phyloP scores from a whole-genome alignment of 2,329 filamentous ascomycete genomes.

The Cladobotryum protrusum region DNA sequence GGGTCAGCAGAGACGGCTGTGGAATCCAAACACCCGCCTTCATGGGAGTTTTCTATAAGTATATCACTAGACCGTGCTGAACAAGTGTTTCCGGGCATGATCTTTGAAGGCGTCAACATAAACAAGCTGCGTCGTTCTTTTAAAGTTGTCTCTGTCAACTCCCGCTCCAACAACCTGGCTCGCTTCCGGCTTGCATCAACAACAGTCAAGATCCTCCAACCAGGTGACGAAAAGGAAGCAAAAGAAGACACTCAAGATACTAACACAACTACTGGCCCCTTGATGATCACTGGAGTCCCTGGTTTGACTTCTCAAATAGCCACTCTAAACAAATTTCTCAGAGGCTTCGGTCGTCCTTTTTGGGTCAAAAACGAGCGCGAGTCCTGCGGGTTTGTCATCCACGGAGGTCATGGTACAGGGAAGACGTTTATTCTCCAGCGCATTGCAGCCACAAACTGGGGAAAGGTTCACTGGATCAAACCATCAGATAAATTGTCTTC shows the following conservation, averaged over 20 bases:
- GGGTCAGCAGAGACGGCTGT: slow-evolving; percentile 2
- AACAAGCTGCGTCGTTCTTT: slow-evolving; percentile 40
- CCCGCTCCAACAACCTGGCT: slow-evolving; percentile 37
- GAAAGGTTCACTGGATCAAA: slow-evolving; percentile 57
- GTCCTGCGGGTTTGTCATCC: slow-evolving; percentile 61
- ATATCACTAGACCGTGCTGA: slow-evolving; percentile 51
- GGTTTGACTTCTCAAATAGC: slow-evolving; percentile 60
- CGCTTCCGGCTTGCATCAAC: slow-evolving; percentile 36
- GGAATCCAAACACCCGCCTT: slow-evolving; percentile 20
- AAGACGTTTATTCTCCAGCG: slow-evolving; percentile 70
- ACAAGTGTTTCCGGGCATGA: slow-evolving; percentile 62
- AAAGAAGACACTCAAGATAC: background rate
- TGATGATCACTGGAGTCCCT: slow-evolving; percentile 53
- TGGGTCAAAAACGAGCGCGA: slow-evolving; percentile 24
- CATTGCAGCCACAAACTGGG: slow-evolving; percentile 64
- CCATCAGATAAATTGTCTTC: slow-evolving; percentile 49
- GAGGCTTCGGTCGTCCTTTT: slow-evolving; percentile 42
- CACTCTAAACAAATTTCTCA: slow-evolving; percentile 61
- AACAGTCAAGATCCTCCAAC: slow-evolving; percentile 31
- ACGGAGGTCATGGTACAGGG: slow-evolving; percentile 78
- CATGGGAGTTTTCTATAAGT: slow-evolving; percentile 33
- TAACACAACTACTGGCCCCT: slow-evolving; percentile 21
- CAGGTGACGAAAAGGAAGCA: slow-evolving; percentile 20
- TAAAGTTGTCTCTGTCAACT: slow-evolving; percentile 50
- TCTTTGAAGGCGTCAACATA: slow-evolving; percentile 53